Evolutionary conservation across 257 asterid species (phyloP).

Genomic region (Vinca minor): DNA sequence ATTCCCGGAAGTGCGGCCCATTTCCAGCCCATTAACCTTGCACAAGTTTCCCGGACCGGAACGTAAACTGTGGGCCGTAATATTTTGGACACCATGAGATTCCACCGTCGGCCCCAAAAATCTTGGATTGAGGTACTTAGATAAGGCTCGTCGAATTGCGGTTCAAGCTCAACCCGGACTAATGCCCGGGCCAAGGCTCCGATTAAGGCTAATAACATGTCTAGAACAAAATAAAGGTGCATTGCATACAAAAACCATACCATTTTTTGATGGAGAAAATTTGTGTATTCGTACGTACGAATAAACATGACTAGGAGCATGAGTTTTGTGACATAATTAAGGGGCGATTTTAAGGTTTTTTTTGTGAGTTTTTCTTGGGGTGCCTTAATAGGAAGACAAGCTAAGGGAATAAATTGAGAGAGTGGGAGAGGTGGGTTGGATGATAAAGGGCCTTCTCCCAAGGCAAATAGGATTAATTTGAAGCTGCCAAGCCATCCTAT

Average conservation of each 20-base stretch:
- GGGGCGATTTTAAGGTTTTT: slow-evolving; percentile 12
- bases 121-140: slow-evolving; percentile 47
- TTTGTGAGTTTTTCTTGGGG: not conserved
- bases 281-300: slow-evolving; percentile 14
- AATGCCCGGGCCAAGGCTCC: slow-evolving; percentile 17
- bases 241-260: slow-evolving; percentile 25
- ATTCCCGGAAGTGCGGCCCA: slow-evolving; percentile 27
- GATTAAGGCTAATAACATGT: slow-evolving; percentile 25
- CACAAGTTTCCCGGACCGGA: slow-evolving; percentile 19
- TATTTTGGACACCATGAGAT: slow-evolving; percentile 40
- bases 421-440: slow-evolving; percentile 27
- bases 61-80: slow-evolving; percentile 27
- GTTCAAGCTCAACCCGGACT: slow-evolving; percentile 31
- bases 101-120: slow-evolving; percentile 68
- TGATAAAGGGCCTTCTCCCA: slow-evolving; percentile 35
- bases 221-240: slow-evolving; percentile 37
- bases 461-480: slow-evolving; percentile 46
- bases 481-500: slow-evolving; percentile 47
- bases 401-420: slow-evolving; percentile 35
- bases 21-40: not conserved
- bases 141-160: slow-evolving; percentile 43
- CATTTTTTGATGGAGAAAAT: slow-evolving; percentile 23
- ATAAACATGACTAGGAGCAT: slow-evolving; percentile 17
- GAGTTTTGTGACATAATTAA: slow-evolving; percentile 18
- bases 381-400: slow-evolving; percentile 44